These are phyloP conservation scores for Gossypium thurberi DNA, from an alignment of 345 rosid species.

Conservation along the genomic window DNA sequence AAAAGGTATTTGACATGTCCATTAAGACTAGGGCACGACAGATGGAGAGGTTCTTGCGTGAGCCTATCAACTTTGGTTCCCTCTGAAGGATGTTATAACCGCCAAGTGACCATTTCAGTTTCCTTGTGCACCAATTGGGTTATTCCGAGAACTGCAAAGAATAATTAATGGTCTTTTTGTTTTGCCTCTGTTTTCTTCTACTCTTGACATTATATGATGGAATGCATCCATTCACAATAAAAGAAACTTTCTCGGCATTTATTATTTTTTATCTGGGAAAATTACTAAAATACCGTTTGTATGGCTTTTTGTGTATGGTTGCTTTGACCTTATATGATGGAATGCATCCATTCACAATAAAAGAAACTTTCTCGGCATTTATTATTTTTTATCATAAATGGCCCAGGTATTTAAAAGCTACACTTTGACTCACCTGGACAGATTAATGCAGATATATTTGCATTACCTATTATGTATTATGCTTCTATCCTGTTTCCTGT, in stretches of 20 bases:
- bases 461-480: no score
- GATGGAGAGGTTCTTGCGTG: slow-evolving; percentile 91
- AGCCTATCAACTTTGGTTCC: slow-evolving; percentile 39
- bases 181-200: neutral
- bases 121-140: slow-evolving; percentile 6
- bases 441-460: no score
- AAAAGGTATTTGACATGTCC: slow-evolving; percentile 95
- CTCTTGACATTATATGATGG: slow-evolving; percentile 5
- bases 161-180: neutral
- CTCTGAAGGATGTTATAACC: slow-evolving; percentile 25
- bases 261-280: neutral
- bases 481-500: no score
- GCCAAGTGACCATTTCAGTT: neutral
- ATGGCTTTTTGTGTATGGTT: neutral
- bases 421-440: no score
- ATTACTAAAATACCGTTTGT: neutral
- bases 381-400: neutral
- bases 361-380: neutral
- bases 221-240: slow-evolving; percentile 25
- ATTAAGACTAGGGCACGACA: slow-evolving; percentile 78
- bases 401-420: no score
- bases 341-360: slow-evolving; percentile 25
- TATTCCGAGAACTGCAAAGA: neutral
- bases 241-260: neutral
- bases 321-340: slow-evolving; percentile 6